These are phyloP conservation scores for Hemileia vastatrix DNA, from an alignment of 1,284 basidiomycete genomes.

Conservation along the genomic window DNA sequence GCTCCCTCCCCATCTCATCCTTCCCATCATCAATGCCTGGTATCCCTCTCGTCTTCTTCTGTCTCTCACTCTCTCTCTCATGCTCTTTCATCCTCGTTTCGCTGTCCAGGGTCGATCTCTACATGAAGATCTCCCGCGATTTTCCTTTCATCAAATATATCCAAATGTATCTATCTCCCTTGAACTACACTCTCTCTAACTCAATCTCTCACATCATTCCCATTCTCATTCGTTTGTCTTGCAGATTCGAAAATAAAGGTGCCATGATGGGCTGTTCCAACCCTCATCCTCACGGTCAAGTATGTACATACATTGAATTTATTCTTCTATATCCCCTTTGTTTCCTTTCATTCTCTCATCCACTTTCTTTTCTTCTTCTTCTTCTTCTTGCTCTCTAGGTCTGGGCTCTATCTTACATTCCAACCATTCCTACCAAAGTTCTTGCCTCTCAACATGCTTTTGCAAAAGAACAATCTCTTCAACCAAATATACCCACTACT, in stretches of 20 bases:
- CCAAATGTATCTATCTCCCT: conserved; percentile 29
- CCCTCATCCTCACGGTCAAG: conserved; percentile 89
- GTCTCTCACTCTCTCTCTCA: conserved; percentile 44
- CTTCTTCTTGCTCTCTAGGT: conserved; percentile 21
- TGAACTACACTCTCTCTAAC: not conserved
- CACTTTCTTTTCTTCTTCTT: not conserved
- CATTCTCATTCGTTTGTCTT: not conserved
- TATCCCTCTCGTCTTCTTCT: conserved; percentile 52
- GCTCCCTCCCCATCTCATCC: conserved; percentile 57
- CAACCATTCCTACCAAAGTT: conserved; percentile 45
- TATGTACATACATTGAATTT: conserved; percentile 53
- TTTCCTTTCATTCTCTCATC: conserved; percentile 23
- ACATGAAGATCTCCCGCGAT: conserved; percentile 34
- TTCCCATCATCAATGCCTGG: conserved; percentile 68
- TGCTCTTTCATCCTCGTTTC: too few species aligned
- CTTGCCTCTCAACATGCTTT: conserved; percentile 53
- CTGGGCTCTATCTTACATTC: conserved; percentile 56
- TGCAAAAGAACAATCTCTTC: conserved; percentile 31
- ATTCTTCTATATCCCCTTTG: conserved; percentile 30
- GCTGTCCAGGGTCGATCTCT: conserved; percentile 31
- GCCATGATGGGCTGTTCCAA: conserved; percentile 94
- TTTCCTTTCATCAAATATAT: conserved; percentile 41
- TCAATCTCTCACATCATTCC: not conserved
- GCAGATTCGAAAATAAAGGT: conserved; percentile 70
- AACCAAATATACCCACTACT: conserved; percentile 53